phyloP scores from a whole-genome alignment of 2,329 filamentous ascomycete genomes.

The Mycosphaerelloides madeirae region DNA sequence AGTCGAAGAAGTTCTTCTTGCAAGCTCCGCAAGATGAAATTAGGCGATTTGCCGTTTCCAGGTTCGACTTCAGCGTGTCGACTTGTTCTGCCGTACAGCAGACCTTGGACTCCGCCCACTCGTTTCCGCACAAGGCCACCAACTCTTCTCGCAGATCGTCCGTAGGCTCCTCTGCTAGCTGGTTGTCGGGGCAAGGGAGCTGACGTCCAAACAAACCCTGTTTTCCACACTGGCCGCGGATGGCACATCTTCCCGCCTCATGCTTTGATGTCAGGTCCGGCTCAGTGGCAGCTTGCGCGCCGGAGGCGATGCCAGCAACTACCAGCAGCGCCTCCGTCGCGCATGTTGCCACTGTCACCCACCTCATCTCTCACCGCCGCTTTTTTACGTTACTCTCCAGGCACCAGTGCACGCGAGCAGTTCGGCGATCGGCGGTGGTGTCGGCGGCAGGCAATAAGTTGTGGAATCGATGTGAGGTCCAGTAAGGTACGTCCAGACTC shows the following conservation, averaged over 20 bases:
- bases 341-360: slow-evolving; percentile 1
- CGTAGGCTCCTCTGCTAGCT: slow-evolving; percentile 67
- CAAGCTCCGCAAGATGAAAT: slow-evolving; percentile 93
- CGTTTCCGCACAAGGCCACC: slow-evolving; percentile 76
- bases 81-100: slow-evolving; percentile 84
- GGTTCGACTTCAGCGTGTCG: slow-evolving; percentile 72
- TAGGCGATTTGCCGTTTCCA: slow-evolving; percentile 81
- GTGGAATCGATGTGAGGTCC: no score
- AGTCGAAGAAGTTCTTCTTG: slow-evolving; percentile 97
- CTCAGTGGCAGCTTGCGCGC: slow-evolving; percentile 3
- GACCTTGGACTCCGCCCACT: slow-evolving; percentile 78
- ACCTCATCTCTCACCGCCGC: slow-evolving; percentile 2
- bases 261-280: slow-evolving; percentile 45
- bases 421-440: no score
- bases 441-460: no score
- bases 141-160: slow-evolving; percentile 69
- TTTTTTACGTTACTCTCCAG: no score
- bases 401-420: no score
- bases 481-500: no score
- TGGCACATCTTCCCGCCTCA: slow-evolving; percentile 82
- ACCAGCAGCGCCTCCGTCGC: no score
- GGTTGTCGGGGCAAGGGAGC: slow-evolving; percentile 90
- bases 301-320: background rate
- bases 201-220: slow-evolving; percentile 85
- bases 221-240: slow-evolving; percentile 87